These are phyloP conservation scores for Tolypocladium pustulatum DNA, from an alignment of 2,329 filamentous ascomycete species.

Conservation along the genomic window DNA sequence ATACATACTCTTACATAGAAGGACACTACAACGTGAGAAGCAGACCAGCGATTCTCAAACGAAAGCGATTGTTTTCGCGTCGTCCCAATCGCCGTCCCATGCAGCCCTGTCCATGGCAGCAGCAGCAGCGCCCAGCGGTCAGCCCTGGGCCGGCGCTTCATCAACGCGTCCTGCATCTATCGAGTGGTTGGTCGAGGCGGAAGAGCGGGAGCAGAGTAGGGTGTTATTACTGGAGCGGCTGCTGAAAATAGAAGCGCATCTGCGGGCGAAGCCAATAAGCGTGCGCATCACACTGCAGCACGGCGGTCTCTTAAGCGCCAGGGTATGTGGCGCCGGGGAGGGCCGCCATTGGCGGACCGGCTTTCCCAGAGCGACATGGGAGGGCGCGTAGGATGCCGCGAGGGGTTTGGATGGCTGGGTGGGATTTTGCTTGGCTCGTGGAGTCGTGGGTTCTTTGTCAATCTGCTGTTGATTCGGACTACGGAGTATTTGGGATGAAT, in stretches of 20 bases:
- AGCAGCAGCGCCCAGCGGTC: not conserved
- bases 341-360: not conserved
- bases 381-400: not conserved
- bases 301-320: not conserved
- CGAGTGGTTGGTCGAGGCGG: not conserved
- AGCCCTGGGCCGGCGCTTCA: not conserved
- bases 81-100: not conserved
- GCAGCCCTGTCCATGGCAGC: not conserved
- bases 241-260: not conserved
- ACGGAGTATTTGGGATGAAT: not conserved
- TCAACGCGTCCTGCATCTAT: not conserved
- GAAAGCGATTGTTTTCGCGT: not conserved
- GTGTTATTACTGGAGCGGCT: not conserved
- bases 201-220: not conserved
- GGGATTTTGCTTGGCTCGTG: not conserved
- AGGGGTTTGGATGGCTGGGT: not conserved
- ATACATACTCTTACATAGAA: not conserved
- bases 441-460: not conserved
- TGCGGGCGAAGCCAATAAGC: not conserved
- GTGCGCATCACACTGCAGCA: not conserved
- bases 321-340: not conserved
- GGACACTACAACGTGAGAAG: not conserved
- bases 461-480: not conserved
- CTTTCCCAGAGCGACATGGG: not conserved
- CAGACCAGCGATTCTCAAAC: not conserved